Base-by-base conservation (phyloP, 495 filamentous ascomycete genomes). In the Penicillium soppii region DNA sequence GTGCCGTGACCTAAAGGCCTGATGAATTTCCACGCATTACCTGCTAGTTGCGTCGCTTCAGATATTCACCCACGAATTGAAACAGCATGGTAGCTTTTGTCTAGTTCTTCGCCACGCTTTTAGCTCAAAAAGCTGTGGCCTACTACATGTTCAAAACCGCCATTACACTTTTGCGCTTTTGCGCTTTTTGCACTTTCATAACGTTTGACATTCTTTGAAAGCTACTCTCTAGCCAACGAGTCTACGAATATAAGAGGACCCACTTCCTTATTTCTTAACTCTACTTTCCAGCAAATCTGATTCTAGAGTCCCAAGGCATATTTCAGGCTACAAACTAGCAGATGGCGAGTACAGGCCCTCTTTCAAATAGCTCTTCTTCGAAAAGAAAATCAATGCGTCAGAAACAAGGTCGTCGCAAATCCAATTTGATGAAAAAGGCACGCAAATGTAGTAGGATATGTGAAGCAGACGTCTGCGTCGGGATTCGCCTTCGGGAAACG, bases 381-480 rank as follows among this genome's bases (percentile, higher is more conserved):
- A 44, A 44, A 44, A 44, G 42, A 44, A 44, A 44, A 44, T 44
- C 42, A 30, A 44, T 44, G 26, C 26, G 42, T 21, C 26, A 44
- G 32, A 44, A 44, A 44, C 42, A 44, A 32, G 26, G 26, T 22
- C 42, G 42, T 44, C 42, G 42, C 25, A 44, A 40, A 44, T 44
- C 17, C 42, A 44, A 44, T 21, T 44, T 44, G 42, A 44, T 44
- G 9, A 44, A 44, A 44, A 44, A 44, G 42, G 42, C 42, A 32
- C 42, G 26, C 42, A 17, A 43, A 30, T 43, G 29, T 43, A 43
- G 40, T 43, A 43, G 9, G 40, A 5, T 43, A 15, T 43, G 40
- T 29, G 25, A 43, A 43, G 40, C 30, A 42, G 45, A 36, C 29
- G 47, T 46, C 56, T 48, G 35, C 30, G 25, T 52, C 15, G 22